Evolutionary conservation across 2,329 filamentous ascomycete species (phyloP), one percentile per base, ranked within the genome.

Genomic region (Xylariales sp.): DNA sequence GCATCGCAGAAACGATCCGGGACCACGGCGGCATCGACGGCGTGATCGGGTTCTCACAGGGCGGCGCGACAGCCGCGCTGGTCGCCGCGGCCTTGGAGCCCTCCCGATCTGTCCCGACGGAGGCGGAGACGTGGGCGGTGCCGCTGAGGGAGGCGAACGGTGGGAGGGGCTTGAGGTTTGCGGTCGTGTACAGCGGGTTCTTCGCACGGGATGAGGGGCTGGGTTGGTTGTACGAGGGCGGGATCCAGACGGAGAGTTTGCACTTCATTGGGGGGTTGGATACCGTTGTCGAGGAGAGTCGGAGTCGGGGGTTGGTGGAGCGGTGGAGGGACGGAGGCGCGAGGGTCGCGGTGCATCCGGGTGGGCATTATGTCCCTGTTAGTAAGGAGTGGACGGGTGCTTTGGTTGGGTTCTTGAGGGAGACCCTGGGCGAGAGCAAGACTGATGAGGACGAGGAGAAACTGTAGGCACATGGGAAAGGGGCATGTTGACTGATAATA

Each of bases 361-460:
- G 91, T 6, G 90, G 90, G 0, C 91, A 97, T 61, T 89, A 95
- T 56, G 77, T 96, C 55, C 91, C 91, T 0, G 81, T 88, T 45
- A 80, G 83, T 51, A 88, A 85, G 67, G 84, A 89, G 51, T 93
- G 85, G 76, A 79, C 84, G 15, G 82, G 84, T 70, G 84, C 84
- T 22, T 64, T 94, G 49, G 81, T 84, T 4, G 79, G 74, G 1
- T 95, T 90, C 57, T 79, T 93, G 42, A 68, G 62, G 52, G 60
- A 66, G 38, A 46, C 60, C 31, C 51, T 60, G n/a, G n/a, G n/a
- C 19, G 42, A 38, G 10, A 31, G 21, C 5, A 39, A 45, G 44
- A 37, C 10, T n/a, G n/a, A 33, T n/a, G 46, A 47, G 11, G 37
- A 20, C 1, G 59, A 63, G 28, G 52, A 48, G 45, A 46, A 20